Evolutionary conservation across 2,329 filamentous ascomycete species (phyloP).

Genomic region (Talaromyces verruculosus): DNA sequence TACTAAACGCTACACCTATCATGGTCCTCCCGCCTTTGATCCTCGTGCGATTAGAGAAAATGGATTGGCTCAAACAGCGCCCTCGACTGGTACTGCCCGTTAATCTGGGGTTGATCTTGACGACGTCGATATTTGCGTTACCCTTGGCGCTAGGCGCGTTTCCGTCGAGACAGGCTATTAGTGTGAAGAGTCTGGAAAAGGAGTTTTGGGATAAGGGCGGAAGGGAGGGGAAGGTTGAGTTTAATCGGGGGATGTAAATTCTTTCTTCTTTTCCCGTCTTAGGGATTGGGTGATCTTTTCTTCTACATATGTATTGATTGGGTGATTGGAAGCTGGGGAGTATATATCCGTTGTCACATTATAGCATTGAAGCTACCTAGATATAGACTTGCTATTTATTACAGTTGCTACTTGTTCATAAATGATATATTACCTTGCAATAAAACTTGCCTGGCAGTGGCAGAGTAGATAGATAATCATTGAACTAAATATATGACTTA

Average conservation of each 20-base stretch:
- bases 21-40: conserved; percentile 93
- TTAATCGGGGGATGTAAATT: conserved; percentile 83
- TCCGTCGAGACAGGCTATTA: conserved; percentile 83
- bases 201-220: conserved; percentile 84
- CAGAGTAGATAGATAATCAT: conserved; percentile 9
- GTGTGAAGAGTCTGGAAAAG: conserved; percentile 72
- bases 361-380: background rate
- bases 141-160: conserved; percentile 89
- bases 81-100: conserved; percentile 76
- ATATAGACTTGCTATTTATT: background rate
- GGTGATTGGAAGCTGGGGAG: background rate
- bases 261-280: background rate
- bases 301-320: background rate
- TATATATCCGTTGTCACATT: background rate
- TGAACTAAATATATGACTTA: conserved; percentile 14
- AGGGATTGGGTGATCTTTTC: background rate
- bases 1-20: conserved; percentile 91
- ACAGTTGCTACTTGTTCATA: background rate
- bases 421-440: background rate
- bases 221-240: conserved; percentile 80
- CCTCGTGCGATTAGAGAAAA: conserved; percentile 79
- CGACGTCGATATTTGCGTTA: conserved; percentile 82
- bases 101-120: conserved; percentile 82
- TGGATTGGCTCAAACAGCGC: conserved; percentile 73
- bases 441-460: background rate